These are phyloP conservation scores for Trichoderma hamatum DNA, from an alignment of 2,329 filamentous ascomycete genomes.

Conservation along the genomic window DNA sequence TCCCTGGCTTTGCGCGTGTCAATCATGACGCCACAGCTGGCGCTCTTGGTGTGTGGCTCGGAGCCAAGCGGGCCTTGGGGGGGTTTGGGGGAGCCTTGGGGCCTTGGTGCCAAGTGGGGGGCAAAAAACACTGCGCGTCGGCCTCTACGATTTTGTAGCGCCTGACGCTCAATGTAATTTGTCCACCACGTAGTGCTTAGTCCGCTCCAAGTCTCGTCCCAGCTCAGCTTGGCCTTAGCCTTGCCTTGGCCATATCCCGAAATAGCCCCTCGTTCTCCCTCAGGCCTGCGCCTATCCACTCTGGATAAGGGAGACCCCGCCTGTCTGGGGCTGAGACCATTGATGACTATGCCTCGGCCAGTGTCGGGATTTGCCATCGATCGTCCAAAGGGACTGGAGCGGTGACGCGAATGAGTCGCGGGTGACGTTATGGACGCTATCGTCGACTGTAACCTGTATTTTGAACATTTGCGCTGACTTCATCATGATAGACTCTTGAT, in stretches of 20 bases:
- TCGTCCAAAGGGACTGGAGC: background rate
- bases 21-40: conserved; percentile 12
- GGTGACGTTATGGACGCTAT: conserved; percentile 3
- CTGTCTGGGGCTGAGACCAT: background rate
- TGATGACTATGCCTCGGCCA: conserved; percentile 11
- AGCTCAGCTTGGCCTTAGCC: background rate
- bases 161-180: background rate
- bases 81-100: background rate
- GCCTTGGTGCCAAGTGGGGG: background rate
- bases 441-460: background rate
- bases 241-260: background rate
- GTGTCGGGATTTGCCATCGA: conserved; percentile 18
- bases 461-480: background rate
- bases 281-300: background rate
- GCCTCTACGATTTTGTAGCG: background rate
- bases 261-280: conserved; percentile 1
- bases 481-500: conserved; percentile 51
- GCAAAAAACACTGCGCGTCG: background rate
- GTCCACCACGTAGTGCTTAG: background rate
- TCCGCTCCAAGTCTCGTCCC: background rate
- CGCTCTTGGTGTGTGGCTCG: background rate
- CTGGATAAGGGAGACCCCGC: conserved; percentile 15
- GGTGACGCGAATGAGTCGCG: conserved; percentile 16
- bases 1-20: background rate
- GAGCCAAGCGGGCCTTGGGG: background rate